phyloP scores from a whole-genome alignment of 2,329 filamentous ascomycete species.

The Scopulariopsis brevicaulis region DNA sequence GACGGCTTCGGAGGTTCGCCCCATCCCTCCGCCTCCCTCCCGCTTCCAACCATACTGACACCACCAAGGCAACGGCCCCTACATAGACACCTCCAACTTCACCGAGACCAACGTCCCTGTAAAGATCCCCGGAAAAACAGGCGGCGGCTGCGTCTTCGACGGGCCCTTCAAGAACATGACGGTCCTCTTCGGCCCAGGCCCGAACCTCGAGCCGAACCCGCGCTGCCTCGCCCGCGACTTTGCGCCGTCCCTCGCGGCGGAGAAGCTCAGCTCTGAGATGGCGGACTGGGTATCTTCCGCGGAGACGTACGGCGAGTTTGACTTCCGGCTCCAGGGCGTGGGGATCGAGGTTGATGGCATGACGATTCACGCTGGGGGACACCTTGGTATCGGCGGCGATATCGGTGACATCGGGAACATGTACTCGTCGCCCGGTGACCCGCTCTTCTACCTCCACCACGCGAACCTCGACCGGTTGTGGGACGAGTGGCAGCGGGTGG shows the following conservation, averaged over 20 bases:
- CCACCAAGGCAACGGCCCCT: conserved; percentile 9
- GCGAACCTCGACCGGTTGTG: conserved; percentile 16
- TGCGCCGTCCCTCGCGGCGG: conserved; percentile 13
- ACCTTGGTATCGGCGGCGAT: conserved; percentile 23
- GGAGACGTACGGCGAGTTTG: conserved; percentile 18
- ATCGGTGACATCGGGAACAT: conserved; percentile 16
- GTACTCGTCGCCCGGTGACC: conserved; percentile 14
- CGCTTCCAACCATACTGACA: background rate
- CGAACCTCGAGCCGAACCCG: conserved; percentile 24
- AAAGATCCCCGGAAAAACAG: conserved; percentile 19
- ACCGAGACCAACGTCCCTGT: conserved; percentile 16
- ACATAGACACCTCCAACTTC: conserved; percentile 13
- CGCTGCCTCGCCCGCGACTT: conserved; percentile 25
- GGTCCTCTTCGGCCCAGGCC: conserved; percentile 19
- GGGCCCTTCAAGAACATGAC: conserved; percentile 29
- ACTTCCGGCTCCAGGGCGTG: conserved; percentile 18
- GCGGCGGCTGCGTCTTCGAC: conserved; percentile 36
- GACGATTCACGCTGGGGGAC: conserved; percentile 25
- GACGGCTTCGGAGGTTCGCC: conserved; percentile 18
- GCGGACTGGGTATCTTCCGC: conserved; percentile 17
- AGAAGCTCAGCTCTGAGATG: background rate
- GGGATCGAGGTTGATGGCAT: conserved; percentile 14
- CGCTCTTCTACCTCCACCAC: conserved; percentile 17
- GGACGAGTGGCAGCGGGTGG: conserved; percentile 18
- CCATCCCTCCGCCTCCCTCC: background rate